Evolutionary conservation across 2,329 filamentous ascomycete genomes (phyloP), one percentile per base, ranked within the genome.

Genomic region (Sporothrix protearum): DNA sequence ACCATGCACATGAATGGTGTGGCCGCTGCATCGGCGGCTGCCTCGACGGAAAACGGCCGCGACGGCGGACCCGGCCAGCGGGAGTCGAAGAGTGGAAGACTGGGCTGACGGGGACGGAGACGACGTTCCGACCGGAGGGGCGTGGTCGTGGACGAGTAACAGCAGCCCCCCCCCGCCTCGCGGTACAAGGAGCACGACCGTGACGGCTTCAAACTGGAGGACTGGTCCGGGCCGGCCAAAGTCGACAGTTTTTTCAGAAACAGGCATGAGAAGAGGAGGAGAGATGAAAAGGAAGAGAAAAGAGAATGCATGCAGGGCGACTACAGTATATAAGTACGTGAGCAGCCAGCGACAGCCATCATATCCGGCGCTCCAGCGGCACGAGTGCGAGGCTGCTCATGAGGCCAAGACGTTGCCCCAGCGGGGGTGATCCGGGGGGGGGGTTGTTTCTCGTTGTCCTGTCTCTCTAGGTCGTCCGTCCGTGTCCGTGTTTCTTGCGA

Each of bases 321-420:
- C 6, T 22, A 14, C 12, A 12, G 3, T 53, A 28, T n/a, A n/a
- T n/a, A n/a, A n/a, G n/a, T n/a, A n/a, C n/a, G n/a, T n/a, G 76
- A 1, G 83, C 84, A 22, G 85, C 77, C 69, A 84, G 82, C 73
- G 82, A 85, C 66, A 85, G 78, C 75, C 85, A 86, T 47, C 85
- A 81, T 71, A 86, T 82, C 47, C 84, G 80, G 59, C 80, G 79
- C 69, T 85, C 82, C n/a, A 85, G 83, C 0, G 84, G 84, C 3
- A 86, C 78, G 59, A 82, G 83, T 71, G 78, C 82, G 75, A 86
- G 86, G 76, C 83, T 85, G n/a, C n/a, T n/a, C n/a, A n/a, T n/a
- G n/a, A n/a, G 14, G 78, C 76, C 42, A 84, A 71, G 0, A 83
- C 85, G 59, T 83, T 85, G 28, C 77, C 77, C 74, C 80, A 72